Conservation (phyloP, 1,284 basidiomycete species). For the Gomphus bonarii region DNA sequence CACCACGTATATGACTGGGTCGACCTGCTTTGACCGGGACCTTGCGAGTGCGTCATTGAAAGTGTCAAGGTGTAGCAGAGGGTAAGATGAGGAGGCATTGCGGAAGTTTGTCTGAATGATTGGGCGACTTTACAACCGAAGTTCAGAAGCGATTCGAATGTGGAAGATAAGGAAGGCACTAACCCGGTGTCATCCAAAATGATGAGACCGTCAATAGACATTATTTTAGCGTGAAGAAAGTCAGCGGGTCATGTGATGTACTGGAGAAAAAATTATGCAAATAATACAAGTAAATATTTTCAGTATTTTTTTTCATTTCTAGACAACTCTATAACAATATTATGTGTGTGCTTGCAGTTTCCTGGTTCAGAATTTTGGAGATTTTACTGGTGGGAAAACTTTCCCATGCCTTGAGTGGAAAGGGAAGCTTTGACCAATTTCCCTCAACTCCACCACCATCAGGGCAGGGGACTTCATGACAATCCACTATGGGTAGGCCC, state of each 20-base stretch:
- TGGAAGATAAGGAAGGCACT: conserved; percentile 20
- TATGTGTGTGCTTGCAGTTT: too few species aligned
- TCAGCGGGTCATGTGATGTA: conserved; percentile 12
- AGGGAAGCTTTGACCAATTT: too few species aligned
- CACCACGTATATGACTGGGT: conserved; percentile 61
- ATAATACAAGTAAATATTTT: too few species aligned
- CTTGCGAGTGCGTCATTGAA: conserved; percentile 65
- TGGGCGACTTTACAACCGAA: conserved; percentile 46
- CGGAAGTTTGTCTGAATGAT: conserved; percentile 90
- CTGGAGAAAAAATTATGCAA: neutral
- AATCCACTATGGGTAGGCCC: too few species aligned
- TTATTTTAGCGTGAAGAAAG: conserved; percentile 21
- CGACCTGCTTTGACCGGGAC: conserved; percentile 44
- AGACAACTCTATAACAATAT: too few species aligned
- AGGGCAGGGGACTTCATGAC: too few species aligned
- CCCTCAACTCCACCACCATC: too few species aligned
- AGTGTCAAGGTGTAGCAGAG: conserved; percentile 79
- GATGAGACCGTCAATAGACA: conserved; percentile 86
- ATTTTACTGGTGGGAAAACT: too few species aligned
- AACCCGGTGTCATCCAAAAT: conserved; percentile 76
- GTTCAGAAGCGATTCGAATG: conserved; percentile 12
- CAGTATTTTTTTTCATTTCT: too few species aligned
- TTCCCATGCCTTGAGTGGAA: too few species aligned
- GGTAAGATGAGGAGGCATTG: conserved; percentile 66
- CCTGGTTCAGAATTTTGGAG: too few species aligned